Conservation (phyloP, 371 early-diverging fungal species). For the Mucor sp. region DNA sequence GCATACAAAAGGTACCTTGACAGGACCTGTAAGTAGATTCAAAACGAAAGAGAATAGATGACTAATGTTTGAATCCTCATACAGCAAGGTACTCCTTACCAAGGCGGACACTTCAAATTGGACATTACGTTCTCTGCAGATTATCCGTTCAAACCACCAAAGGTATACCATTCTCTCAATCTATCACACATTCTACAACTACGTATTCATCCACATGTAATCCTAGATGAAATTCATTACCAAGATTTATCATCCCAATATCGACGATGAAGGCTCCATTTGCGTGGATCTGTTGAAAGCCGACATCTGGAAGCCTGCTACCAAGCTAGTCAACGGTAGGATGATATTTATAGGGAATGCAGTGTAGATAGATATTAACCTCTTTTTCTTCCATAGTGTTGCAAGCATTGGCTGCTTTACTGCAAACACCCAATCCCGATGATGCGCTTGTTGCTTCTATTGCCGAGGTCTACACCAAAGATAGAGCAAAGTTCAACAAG, state of each 20-base stretch:
- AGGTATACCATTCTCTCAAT: constrained; percentile 38
- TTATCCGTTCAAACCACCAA: constrained; percentile 95
- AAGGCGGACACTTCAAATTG: constrained; percentile 83
- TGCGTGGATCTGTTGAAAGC: constrained; percentile 81
- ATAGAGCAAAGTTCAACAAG: constrained; percentile 74
- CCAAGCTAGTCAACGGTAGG: constrained; percentile 66
- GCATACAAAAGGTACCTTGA: constrained; percentile 21
- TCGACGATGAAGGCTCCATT: constrained; percentile 85
- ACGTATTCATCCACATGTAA: not conserved
- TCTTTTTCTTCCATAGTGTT: constrained; percentile 53
- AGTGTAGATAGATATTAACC: not conserved
- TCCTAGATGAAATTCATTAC: constrained; percentile 79
- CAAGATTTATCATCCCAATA: constrained; percentile 93
- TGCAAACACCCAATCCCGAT: constrained; percentile 89
- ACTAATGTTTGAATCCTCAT: not conserved
- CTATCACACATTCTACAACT: not conserved
- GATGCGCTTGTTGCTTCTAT: constrained; percentile 88
- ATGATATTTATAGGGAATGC: not conserved
- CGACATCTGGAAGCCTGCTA: constrained; percentile 94
- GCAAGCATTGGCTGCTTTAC: constrained; percentile 64
- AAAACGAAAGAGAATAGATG: not conserved
- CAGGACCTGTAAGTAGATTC: constrained; percentile 41
- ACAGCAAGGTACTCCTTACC: constrained; percentile 71
- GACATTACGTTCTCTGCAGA: constrained; percentile 82
- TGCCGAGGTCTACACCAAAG: constrained; percentile 81